Percentiles rank a stretch among this genome's conserved stretches.
Conservation (phyloP, 164 flowering plant genomes). For the Echeveria elegans region DNA sequence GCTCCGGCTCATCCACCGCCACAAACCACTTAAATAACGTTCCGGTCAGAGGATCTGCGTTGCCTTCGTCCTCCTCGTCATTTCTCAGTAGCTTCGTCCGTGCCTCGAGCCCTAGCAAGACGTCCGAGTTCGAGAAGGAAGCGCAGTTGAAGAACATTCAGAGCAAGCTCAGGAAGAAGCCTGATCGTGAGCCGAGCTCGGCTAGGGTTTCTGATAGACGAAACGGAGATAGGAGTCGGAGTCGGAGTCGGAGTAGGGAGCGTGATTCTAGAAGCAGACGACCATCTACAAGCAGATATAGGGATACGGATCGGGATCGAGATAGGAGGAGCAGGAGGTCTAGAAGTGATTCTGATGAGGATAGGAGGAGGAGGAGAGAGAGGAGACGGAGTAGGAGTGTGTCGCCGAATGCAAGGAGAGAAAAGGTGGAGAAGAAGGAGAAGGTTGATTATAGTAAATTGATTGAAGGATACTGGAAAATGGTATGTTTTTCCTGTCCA, state of each 20-base stretch:
- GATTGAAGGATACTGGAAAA: conserved; percentile 61
- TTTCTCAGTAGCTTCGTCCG: conserved; percentile 65
- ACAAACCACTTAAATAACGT: conserved; percentile 4
- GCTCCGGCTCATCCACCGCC: conserved; percentile 31
- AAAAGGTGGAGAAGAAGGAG: conserved; percentile 23
- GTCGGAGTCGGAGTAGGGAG: conserved; percentile 15
- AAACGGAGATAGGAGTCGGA: conserved; percentile 3
- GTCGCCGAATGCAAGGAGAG: conserved; percentile 16
- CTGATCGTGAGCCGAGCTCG: conserved; percentile 6
- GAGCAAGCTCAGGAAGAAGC: conserved; percentile 60
- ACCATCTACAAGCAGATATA: conserved; percentile 16
- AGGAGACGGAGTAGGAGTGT: conserved; percentile 24
- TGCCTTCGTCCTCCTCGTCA: conserved; percentile 40
- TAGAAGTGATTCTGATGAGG: conserved; percentile 1
- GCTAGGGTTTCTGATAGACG: conserved; percentile 29
- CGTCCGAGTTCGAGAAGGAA: conserved; percentile 37
- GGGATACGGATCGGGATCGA: background rate
- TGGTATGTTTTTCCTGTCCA: conserved; percentile 37
- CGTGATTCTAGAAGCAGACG: conserved; percentile 18
- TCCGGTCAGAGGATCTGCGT: conserved; percentile 41
- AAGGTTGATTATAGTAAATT: conserved; percentile 42
- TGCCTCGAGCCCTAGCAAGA: conserved; percentile 53
- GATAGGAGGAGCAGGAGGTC: background rate
- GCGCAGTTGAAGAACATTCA: conserved; percentile 31
- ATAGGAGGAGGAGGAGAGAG: conserved; percentile 17